Conservation (phyloP, 805 yeast genomes). For the Yamadazyma sp. region DNA sequence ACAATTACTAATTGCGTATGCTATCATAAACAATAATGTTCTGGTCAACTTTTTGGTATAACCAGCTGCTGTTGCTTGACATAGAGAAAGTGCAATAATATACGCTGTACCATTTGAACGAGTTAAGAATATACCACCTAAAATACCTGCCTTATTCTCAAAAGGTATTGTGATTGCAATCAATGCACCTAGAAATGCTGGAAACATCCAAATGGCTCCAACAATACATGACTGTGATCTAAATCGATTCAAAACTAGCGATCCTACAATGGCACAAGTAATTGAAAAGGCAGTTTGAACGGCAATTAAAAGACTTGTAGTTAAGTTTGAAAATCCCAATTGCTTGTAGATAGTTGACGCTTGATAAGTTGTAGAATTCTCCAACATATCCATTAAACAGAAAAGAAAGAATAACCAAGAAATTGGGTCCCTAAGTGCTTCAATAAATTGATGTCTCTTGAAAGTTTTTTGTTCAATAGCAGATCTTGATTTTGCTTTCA, state of each 20-base stretch:
- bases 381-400: conserved; percentile 45
- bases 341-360: conserved; percentile 46
- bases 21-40: conserved; percentile 43
- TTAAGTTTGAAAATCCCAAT: conserved; percentile 36
- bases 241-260: conserved; percentile 31
- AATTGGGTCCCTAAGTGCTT: conserved; percentile 44
- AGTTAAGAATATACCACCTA: conserved; percentile 48
- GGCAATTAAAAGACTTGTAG: conserved; percentile 36
- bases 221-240: conserved; percentile 34
- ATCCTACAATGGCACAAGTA: conserved; percentile 39
- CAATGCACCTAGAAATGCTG: conserved; percentile 45
- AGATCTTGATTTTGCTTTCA: conserved; percentile 31
- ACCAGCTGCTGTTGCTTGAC: conserved; percentile 39
- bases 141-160: conserved; percentile 37
- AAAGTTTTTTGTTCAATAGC: conserved; percentile 41
- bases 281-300: conserved; percentile 56
- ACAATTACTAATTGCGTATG: conserved; percentile 47
- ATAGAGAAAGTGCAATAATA: conserved; percentile 24
- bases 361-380: conserved; percentile 53
- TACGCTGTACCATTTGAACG: conserved; percentile 38
- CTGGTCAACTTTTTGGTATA: conserved; percentile 49
- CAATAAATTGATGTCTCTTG: conserved; percentile 48
- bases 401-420: conserved; percentile 24
- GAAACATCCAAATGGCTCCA: conserved; percentile 35
- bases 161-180: conserved; percentile 44